These are phyloP conservation scores for Pistacia vera DNA, from an alignment of 345 rosid species.

Conservation along the genomic window DNA sequence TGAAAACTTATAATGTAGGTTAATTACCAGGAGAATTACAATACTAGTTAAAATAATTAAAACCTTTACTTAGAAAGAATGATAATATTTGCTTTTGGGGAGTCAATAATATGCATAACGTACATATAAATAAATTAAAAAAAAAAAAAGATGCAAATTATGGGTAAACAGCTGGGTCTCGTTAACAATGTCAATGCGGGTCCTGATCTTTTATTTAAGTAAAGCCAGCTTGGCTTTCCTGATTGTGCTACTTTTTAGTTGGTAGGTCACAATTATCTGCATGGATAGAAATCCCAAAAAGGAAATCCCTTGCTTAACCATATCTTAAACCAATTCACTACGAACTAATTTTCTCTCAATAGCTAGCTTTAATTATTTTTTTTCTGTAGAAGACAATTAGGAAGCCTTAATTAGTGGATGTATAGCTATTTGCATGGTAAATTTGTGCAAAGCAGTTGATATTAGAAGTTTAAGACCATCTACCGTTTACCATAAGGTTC, in stretches of 20 bases:
- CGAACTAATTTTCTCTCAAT: not conserved
- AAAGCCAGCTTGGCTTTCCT: constrained; percentile 12
- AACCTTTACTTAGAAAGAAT: not conserved
- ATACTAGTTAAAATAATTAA: not conserved
- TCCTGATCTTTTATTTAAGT: not conserved
- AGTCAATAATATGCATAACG: not conserved
- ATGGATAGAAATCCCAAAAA: not conserved
- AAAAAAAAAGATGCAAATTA: not conserved
- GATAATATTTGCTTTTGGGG: constrained; percentile 11
- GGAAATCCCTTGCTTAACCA: not conserved
- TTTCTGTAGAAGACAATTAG: not conserved
- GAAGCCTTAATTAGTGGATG: not conserved
- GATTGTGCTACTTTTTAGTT: constrained; percentile 2
- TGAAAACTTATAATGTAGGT: no score
- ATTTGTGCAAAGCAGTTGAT: no score
- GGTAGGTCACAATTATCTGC: constrained; percentile 11
- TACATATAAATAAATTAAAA: not conserved
- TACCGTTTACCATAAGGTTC: no score
- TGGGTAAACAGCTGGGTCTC: constrained; percentile 8
- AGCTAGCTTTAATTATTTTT: no score
- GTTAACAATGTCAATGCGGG: no score
- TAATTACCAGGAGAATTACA: not conserved
- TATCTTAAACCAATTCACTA: not conserved
- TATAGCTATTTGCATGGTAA: no score
- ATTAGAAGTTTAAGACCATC: no score